A percentile compares a stretch with the other conserved stretches of the same genome.
Evolutionary conservation across 2,329 filamentous ascomycete species (phyloP).

Genomic region (Pseudofabraea citricarpa): DNA sequence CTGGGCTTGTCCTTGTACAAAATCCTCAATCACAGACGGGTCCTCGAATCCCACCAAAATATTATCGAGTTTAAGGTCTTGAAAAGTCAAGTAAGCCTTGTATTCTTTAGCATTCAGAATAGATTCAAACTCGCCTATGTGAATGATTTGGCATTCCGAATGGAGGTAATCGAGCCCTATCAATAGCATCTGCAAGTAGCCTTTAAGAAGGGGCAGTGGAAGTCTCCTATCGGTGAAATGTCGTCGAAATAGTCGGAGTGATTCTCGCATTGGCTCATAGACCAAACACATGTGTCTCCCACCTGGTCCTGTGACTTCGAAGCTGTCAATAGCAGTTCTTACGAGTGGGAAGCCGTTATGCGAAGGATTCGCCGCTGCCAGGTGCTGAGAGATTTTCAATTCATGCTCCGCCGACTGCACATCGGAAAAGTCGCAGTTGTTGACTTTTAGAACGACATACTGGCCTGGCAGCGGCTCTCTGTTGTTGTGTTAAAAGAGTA

Average conservation of each 20-base stretch:
- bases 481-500: slow-evolving; percentile 1
- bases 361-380: slow-evolving; percentile 7
- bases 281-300: slow-evolving; percentile 10
- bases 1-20: slow-evolving; percentile 8
- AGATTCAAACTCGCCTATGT: slow-evolving; percentile 16
- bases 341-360: slow-evolving; percentile 10
- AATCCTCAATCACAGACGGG: slow-evolving; percentile 12
- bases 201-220: slow-evolving; percentile 6
- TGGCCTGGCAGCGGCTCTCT: neutral
- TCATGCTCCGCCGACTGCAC: slow-evolving; percentile 6
- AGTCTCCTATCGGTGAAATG: slow-evolving; percentile 3
- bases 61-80: slow-evolving; percentile 17
- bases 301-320: slow-evolving; percentile 4
- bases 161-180: slow-evolving; percentile 7
- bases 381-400: slow-evolving; percentile 1
- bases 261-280: slow-evolving; percentile 11
- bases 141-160: slow-evolving; percentile 17
- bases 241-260: slow-evolving; percentile 7
- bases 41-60: slow-evolving; percentile 15
- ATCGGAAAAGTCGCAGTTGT: slow-evolving; percentile 2
- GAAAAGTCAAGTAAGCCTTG: slow-evolving; percentile 3
- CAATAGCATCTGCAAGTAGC: slow-evolving; percentile 5
- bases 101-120: slow-evolving; percentile 1
- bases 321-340: slow-evolving; percentile 7
- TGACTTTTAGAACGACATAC: slow-evolving; percentile 11